Percentiles rank a stretch among this genome's conserved stretches.
Conservation (phyloP, 2,329 filamentous ascomycete genomes). For the Zymoseptoria passerinii region DNA sequence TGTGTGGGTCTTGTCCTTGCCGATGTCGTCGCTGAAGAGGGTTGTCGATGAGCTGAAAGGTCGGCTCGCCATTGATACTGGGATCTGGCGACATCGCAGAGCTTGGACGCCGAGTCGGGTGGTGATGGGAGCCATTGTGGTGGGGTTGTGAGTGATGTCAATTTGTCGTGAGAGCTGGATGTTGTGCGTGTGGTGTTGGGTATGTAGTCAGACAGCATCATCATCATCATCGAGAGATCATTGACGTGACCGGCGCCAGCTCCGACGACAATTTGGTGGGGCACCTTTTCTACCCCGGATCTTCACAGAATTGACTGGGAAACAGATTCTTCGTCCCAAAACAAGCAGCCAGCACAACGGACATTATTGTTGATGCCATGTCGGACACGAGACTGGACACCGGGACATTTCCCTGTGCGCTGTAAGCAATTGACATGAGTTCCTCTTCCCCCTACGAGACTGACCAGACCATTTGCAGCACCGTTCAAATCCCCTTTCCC, state of each 20-base stretch:
- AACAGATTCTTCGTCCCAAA: neutral
- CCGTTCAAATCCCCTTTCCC: conserved; percentile 72
- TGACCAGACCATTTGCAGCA: conserved; percentile 39
- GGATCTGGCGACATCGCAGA: neutral
- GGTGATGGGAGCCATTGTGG: neutral
- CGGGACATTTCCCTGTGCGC: conserved; percentile 19
- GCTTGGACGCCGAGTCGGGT: neutral
- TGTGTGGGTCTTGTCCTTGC: conserved; percentile 16
- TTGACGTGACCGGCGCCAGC: neutral
- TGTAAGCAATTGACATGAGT: conserved; percentile 13
- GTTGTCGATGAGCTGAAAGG: conserved; percentile 13
- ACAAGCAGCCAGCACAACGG: neutral
- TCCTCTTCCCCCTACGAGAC: neutral
- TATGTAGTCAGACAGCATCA: conserved; percentile 27
- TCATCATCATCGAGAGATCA: neutral
- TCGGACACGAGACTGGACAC: conserved; percentile 3
- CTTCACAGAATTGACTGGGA: neutral
- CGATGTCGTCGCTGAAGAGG: conserved; percentile 11
- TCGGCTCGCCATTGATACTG: neutral
- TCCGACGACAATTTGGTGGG: neutral
- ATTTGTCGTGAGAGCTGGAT: neutral
- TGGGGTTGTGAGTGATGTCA: neutral
- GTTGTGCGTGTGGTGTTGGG: conserved; percentile 31
- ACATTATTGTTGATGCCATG: too few species aligned
- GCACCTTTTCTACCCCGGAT: neutral